Evolutionary conservation across 805 yeast genomes (phyloP).

Genomic region (Teunomyces tritomae): DNA sequence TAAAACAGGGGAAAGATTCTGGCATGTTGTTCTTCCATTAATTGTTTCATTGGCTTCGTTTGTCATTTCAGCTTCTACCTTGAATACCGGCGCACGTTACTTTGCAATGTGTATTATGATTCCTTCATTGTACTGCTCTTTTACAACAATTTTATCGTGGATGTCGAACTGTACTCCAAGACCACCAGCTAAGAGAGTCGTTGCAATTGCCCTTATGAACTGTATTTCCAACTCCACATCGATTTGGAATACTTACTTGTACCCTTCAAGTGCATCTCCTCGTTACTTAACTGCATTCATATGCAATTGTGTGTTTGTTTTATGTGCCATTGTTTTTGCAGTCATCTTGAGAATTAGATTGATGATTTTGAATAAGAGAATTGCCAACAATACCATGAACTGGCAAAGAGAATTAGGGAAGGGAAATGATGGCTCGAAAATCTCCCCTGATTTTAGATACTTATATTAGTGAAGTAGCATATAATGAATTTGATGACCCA

Average conservation of each 20-base stretch:
- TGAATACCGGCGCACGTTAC: constrained; percentile 56
- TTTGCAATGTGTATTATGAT: constrained; percentile 61
- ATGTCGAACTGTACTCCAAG: constrained; percentile 54
- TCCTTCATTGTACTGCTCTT: constrained; percentile 53
- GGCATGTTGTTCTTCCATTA: constrained; percentile 46
- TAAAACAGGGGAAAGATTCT: constrained; percentile 52
- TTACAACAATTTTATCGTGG: constrained; percentile 53
- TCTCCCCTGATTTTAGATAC: constrained; percentile 45
- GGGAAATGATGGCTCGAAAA: constrained; percentile 40
- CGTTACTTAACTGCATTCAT: constrained; percentile 46
- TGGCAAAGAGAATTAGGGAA: constrained; percentile 50
- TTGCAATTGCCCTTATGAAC: constrained; percentile 56
- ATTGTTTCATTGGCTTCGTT: constrained; percentile 43
- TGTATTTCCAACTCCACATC: constrained; percentile 55
- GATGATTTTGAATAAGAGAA: constrained; percentile 37
- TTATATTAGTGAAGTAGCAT: constrained; percentile 17
- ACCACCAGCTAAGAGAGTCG: constrained; percentile 59
- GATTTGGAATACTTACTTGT: constrained; percentile 54
- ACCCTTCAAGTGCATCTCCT: constrained; percentile 45
- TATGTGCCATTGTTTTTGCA: constrained; percentile 39
- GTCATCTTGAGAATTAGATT: constrained; percentile 39
- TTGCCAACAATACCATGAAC: constrained; percentile 45
- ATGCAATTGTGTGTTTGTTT: constrained; percentile 48
- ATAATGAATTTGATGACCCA: neutral
- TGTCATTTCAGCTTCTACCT: constrained; percentile 47